phyloP scores from a whole-genome alignment of 2,329 filamentous ascomycete species.

The Apiospora marii region DNA sequence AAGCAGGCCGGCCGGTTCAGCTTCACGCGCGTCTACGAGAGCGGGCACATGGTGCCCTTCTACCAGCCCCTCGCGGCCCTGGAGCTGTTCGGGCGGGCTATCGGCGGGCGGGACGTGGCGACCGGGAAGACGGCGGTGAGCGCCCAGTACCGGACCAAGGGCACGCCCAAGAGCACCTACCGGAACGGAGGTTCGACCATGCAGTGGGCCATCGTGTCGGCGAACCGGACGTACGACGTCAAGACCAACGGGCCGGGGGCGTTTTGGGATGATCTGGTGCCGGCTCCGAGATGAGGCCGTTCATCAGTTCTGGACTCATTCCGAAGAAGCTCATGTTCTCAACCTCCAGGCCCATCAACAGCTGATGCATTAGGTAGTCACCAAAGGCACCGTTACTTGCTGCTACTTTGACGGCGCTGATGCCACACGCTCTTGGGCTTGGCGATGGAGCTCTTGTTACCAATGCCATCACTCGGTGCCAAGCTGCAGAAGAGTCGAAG shows the following conservation, averaged over 20 bases:
- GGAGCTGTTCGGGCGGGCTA: conserved; percentile 57
- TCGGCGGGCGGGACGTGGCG: conserved; percentile 57
- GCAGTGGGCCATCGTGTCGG: conserved; percentile 42
- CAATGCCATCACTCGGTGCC: too few species aligned
- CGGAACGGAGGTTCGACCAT: conserved; percentile 50
- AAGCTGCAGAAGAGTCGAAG: too few species aligned
- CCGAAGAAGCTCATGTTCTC: too few species aligned
- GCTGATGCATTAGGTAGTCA: neutral
- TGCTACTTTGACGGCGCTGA: too few species aligned
- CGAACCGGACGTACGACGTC: conserved; percentile 44
- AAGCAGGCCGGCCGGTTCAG: conserved; percentile 59
- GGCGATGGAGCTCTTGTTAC: too few species aligned
- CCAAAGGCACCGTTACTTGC: too few species aligned
- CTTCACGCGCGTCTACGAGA: conserved; percentile 55
- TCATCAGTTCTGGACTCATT: too few species aligned
- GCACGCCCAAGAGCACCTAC: conserved; percentile 51
- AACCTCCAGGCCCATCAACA: too few species aligned
- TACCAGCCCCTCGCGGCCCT: conserved; percentile 60
- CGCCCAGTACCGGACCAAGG: conserved; percentile 46
- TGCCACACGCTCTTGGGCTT: too few species aligned
- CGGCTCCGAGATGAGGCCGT: neutral
- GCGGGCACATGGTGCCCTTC: conserved; percentile 56
- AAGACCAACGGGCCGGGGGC: conserved; percentile 40
- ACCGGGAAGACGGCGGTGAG: conserved; percentile 46
- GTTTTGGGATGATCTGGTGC: conserved; percentile 34